Evolutionary conservation across 1,139 yeast species (phyloP), one percentile per base, ranked within the genome.

Genomic region (Geotrichum carabidarum): DNA sequence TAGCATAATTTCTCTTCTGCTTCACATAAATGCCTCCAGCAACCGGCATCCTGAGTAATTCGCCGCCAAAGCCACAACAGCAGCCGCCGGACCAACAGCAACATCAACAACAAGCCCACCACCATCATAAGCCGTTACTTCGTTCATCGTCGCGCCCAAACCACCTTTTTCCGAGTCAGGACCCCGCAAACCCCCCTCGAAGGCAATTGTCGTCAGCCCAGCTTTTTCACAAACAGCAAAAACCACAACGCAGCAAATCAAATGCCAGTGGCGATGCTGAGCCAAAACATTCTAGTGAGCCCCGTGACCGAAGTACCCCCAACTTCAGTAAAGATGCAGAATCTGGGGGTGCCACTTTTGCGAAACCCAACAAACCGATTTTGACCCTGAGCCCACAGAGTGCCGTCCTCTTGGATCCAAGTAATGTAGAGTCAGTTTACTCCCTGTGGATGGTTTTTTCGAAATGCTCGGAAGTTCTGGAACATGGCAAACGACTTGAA

Each of bases 401-500:
- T 14, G 59, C 68, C 12, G 58, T 58, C 17, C 58, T 59, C 30
- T 54, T 78, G 15, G 78, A 78, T 50, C 70, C 78, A 22, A 74
- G 74, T 55, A 75, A 76, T 56, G 56, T 69, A 9, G 68, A 63
- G 42, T 62, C 66, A 27, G 72, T 78, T 7, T 67, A 75, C 45
- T 69, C 77, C 15, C 70, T 79, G 50, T 79, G 82, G 81, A 70
- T 78, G 11, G 80, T 81, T 7, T 70, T 80, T 51, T 74, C 81
- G n/a, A 78, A 78, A 59, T 78, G 82, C 44, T 75, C 81, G 17
- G 74, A 76, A 55, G 73, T 73, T 57, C 72, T 81, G 44, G 75
- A 74, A 56, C 77, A 80, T 62, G 84, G 84, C 35, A 73, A 76
- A 53, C 70, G 85, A 18, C 67, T 81, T 11, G 84, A 80, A 63